These are phyloP conservation scores for Aspergillus pseudotamarii DNA, from an alignment of 2,329 filamentous ascomycete species.

Conservation along the genomic window DNA sequence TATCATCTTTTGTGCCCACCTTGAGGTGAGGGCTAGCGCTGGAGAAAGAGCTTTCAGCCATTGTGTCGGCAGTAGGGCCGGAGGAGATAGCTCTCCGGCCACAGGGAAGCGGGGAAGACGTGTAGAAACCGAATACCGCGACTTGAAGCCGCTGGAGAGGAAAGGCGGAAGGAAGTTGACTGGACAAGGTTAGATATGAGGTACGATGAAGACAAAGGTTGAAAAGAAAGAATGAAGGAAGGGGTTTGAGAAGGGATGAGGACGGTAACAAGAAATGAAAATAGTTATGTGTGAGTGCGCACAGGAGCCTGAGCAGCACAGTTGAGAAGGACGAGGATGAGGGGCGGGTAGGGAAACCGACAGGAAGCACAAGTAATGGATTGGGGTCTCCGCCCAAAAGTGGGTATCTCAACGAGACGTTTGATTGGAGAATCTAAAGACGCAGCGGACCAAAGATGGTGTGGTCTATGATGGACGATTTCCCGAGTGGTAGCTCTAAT, in stretches of 20 bases:
- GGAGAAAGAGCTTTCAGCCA: slow-evolving; percentile 74
- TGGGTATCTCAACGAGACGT: slow-evolving; percentile 27
- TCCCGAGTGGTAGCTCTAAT: slow-evolving; percentile 2
- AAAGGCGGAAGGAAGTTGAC: slow-evolving; percentile 65
- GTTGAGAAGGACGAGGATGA: slow-evolving; percentile 18
- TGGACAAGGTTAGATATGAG: slow-evolving; percentile 62
- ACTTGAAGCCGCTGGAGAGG: slow-evolving; percentile 57
- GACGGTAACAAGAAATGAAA: slow-evolving; percentile 4
- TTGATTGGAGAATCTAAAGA: slow-evolving; percentile 27
- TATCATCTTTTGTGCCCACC: slow-evolving; percentile 70
- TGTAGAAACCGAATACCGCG: slow-evolving; percentile 63
- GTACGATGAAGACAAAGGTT: slow-evolving; percentile 15
- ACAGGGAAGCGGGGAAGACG: slow-evolving; percentile 23
- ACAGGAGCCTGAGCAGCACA: slow-evolving; percentile 4
- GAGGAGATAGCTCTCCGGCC: slow-evolving; percentile 33
- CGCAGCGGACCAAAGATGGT: slow-evolving; percentile 21
- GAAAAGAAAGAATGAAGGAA: background rate
- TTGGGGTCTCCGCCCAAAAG: slow-evolving; percentile 18
- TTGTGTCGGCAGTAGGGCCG: slow-evolving; percentile 42
- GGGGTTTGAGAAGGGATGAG: background rate
- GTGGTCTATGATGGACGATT: slow-evolving; percentile 6
- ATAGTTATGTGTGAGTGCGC: slow-evolving; percentile 10
- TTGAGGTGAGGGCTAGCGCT: slow-evolving; percentile 81
- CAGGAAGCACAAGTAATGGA: slow-evolving; percentile 12
- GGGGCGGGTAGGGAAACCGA: slow-evolving; percentile 28